Percentiles rank a stretch among this genome's conserved stretches.
phyloP scores from a whole-genome alignment of 352 stramenopile genomes.

The Phytopythium sindhum region DNA sequence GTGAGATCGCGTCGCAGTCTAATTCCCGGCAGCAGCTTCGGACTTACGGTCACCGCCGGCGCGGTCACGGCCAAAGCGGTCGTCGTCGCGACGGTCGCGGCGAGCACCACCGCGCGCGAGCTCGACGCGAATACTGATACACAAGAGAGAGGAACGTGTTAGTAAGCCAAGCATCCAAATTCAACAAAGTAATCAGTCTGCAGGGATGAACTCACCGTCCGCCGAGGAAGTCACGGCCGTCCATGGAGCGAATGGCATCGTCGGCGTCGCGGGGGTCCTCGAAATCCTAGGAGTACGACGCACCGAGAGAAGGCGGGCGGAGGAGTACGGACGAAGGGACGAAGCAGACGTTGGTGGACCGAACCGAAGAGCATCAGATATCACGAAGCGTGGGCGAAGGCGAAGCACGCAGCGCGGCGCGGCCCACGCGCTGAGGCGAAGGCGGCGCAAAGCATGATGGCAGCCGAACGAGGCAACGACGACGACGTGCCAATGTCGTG shows the following conservation, averaged over 20 bases:
- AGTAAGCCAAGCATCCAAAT: neutral
- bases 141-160: conserved; percentile 3
- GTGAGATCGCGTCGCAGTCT: neutral
- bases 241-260: conserved; percentile 84
- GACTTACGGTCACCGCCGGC: conserved; percentile 59
- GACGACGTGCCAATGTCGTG: neutral
- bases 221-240: conserved; percentile 82
- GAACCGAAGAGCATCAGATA: conserved; percentile 4
- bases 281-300: conserved; percentile 72
- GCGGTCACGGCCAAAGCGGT: conserved; percentile 30
- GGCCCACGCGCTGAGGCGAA: conserved; percentile 7
- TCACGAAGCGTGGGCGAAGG: neutral
- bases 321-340: conserved; percentile 43
- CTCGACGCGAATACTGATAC: conserved; percentile 71
- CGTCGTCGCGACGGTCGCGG: conserved; percentile 38
- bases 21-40: neutral
- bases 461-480: conserved; percentile 11
- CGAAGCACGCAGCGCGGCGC: neutral
- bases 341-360: conserved; percentile 39
- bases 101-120: conserved; percentile 73
- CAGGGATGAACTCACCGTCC: conserved; percentile 43
- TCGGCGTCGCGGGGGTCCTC: conserved; percentile 87
- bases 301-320: conserved; percentile 19
- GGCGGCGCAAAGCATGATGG: conserved; percentile 37
- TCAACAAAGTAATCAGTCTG: neutral